Evolutionary conservation across 2,329 filamentous ascomycete genomes (phyloP), one percentile per base, ranked within the genome.

Genomic region (Lasiodiplodia hormozganensis): DNA sequence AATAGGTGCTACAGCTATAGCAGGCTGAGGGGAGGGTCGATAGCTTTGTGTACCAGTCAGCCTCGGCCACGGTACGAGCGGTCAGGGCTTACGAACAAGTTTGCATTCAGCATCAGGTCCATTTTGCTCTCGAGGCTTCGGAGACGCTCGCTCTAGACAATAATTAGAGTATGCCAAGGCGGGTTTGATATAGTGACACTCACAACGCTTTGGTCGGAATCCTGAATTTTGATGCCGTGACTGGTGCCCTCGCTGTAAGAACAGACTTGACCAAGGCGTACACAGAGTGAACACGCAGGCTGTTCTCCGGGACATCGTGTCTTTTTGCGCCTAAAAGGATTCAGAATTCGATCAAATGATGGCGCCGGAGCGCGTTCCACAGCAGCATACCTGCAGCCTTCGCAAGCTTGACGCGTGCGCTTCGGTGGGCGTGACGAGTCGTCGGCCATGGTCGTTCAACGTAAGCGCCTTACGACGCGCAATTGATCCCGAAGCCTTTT

Each of bases 271-370:
- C 80, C 78, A 36, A 86, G 76, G n/a, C 84, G 80, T 36, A 80
- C 76, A 74, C 84, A 86, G 65, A 83, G 79, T 1, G 84, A 85
- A 71, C 84, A 86, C 0, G 78, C 72, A 0, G 84, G 84, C 68
- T 83, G 80, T 71, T 86, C 84, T 12, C 84, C 84, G 1, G 83
- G 83, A 69, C 84, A 86, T 74, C 81, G 81, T 34, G 83, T 81
- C 73, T 86, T 86, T 73, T 86, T 86, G 51, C 84, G 80, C 68
- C 84, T 85, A 67, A 0, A 53, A 16, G 31, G 25, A 18, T 28
- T 25, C 40, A 49, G 23, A 10, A 28, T 3, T 3, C 36, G 21
- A 25, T 34, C 10, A 28, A 23, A 31, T 62, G 57, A 18, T 28
- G 31, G n/a, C 5, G 21, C 25, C 14, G 40, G 40, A 14, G 3